Evolutionary conservation across 176 grass and related monocot species (phyloP), one percentile per base, ranked within the genome.

Genomic region (maize (Zea mays)): DNA sequence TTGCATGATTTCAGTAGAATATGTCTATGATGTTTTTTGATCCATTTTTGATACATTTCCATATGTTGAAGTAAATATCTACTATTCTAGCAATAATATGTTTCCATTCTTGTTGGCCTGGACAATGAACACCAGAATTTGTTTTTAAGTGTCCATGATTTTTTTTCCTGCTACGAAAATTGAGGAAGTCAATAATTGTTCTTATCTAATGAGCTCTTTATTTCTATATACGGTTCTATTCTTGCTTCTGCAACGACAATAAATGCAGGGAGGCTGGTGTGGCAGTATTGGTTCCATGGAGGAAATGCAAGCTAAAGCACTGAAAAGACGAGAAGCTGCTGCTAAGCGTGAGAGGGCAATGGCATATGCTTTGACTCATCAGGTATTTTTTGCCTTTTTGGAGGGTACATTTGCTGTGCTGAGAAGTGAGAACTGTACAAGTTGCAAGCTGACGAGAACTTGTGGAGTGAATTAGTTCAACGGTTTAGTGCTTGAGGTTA

Each of bases 321-420:
- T 96, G 74, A 99, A 93, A 87, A 93, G 92, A 47, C 85, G 86
- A 90, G 88, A 96, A 79, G 96, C 96, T 76, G 96, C 90, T 78
- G 96, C 86, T 17, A 99, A 93, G 72, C 89, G 92, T 46, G 96
- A 99, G 72, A 86, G 96, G 90, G 96, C 96, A 62, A 99, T 99
- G 89, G 96, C 92, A 17, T 99, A 99, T 74, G 96, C 96, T 66
- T 82, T 96, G 70, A 96, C 88, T 76, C 96, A 96, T 85, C 96
- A 99, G 96, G 96, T 99, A 90, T 76, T 10, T 75, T n/a, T 55
- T 55, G 6, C 51, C 51, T 55, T n/a, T 85, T 81, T 58, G 52
- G 75, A 10, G 12, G 45, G 39, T 41, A 16, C 15, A 79, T 50
- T 40, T 64, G n/a, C 16, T 75, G 16, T 62, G 44, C 54, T 60